Evolutionary conservation across 2,329 filamentous ascomycete species (phyloP), one percentile per base, ranked within the genome.

Genomic region (Exophiala mesophila): DNA sequence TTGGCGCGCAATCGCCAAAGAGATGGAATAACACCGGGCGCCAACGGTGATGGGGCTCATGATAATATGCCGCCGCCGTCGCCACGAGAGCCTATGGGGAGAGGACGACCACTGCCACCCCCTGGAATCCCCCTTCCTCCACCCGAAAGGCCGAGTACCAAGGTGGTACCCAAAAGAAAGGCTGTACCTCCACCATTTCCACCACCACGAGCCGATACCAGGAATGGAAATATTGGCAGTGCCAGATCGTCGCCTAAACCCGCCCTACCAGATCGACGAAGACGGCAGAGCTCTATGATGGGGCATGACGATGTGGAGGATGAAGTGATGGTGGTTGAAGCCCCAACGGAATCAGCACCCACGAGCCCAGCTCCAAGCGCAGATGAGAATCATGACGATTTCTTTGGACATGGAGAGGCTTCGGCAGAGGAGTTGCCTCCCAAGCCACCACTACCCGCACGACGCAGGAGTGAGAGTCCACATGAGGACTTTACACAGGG

Each of bases 61-160:
- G 53, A 59, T 45, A 59, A 64, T 5, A 63, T 61, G 33, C 17
- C 32, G 6, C 13, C 16, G 6, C 4, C 32, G 6, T 78, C 47
- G 62, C 78, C 64, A 52, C 76, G 66, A 51, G 77, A 86, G 55
- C 88, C 88, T 2, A 88, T 94, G 69, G 88, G 88, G 1, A 77
- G 88, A 28, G 88, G 88, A 0, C 82, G 84, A 54, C 88, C 88
- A 1, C 69, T 94, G 13, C 88, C 87, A 34, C 87, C 88, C 6
- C 85, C 84, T 2, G 88, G 88, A 2, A 81, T 76, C 32, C 88
- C 88, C 3, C 71, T 94, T 1, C 88, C 88, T 2, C 77, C 72
- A 30, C 83, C 82, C 1, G 77, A 80, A 24, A 76, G 72, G 40
- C 75, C 70, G 44, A 73, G 23, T 26, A 26, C 55, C 4, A 56